Conservation (phyloP, 2,329 filamentous ascomycete genomes). For the Penicillium sp. region DNA sequence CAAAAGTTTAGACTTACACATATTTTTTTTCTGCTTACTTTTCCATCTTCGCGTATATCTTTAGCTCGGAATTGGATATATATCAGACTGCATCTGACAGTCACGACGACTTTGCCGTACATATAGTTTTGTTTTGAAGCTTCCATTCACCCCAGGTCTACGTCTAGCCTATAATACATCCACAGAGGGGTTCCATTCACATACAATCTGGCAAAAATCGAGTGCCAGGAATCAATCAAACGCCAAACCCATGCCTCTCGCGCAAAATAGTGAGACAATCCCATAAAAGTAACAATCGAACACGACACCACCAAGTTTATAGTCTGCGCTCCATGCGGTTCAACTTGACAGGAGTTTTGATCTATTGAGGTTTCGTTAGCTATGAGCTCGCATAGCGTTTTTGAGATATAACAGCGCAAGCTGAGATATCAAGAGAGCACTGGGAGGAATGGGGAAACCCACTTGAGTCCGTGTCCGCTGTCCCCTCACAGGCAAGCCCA, state of each 20-base stretch:
- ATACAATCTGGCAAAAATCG: slow-evolving; percentile 17
- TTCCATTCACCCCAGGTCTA: slow-evolving; percentile 5
- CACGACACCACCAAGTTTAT: slow-evolving; percentile 19
- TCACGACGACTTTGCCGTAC: not conserved
- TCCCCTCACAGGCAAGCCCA: slow-evolving; percentile 86
- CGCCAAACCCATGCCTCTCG: slow-evolving; percentile 29
- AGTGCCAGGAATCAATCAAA: slow-evolving; percentile 24
- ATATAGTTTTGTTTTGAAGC: not conserved
- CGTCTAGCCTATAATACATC: slow-evolving; percentile 26
- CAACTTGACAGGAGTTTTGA: slow-evolving; percentile 58
- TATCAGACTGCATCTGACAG: not conserved
- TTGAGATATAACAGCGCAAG: not conserved
- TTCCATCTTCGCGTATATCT: slow-evolving; percentile 1
- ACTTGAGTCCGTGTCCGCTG: slow-evolving; percentile 82
- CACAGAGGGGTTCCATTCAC: slow-evolving; percentile 20
- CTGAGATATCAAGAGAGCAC: not conserved
- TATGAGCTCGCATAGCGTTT: not conserved
- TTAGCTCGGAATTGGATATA: slow-evolving; percentile 8
- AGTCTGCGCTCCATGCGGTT: slow-evolving; percentile 59
- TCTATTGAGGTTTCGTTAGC: slow-evolving; percentile 43
- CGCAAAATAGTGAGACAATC: slow-evolving; percentile 20
- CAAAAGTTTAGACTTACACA: slow-evolving; percentile 32
- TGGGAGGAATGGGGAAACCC: slow-evolving; percentile 21
- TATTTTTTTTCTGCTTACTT: slow-evolving; percentile 11
- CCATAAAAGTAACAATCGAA: slow-evolving; percentile 22